Evolutionary conservation across 176 grass and related monocot genomes (phyloP).

Genomic region (Dendrocalamus sinicus): DNA sequence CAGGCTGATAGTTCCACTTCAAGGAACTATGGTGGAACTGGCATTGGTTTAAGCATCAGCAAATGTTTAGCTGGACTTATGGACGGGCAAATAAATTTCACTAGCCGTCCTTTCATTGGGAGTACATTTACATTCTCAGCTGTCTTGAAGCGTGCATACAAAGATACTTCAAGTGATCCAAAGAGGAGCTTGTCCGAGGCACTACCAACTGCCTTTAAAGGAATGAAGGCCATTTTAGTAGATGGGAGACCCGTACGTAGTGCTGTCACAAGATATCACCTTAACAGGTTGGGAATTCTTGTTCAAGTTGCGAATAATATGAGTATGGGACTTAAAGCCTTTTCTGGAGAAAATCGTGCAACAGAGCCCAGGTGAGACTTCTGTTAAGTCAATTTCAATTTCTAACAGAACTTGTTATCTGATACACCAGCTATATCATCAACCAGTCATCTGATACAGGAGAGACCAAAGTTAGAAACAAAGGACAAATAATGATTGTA

Average conservation of each 20-base stretch:
- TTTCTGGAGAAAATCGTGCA: slow-evolving; percentile 62
- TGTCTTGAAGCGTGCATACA: slow-evolving; percentile 53
- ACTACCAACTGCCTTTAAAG: slow-evolving; percentile 69
- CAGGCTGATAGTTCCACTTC: slow-evolving; percentile 97
- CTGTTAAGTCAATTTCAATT: slow-evolving; percentile 30
- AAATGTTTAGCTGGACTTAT: slow-evolving; percentile 97
- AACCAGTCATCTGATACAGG: not conserved
- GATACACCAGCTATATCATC: not conserved
- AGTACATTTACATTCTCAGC: slow-evolving; percentile 93
- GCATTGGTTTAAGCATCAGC: slow-evolving; percentile 95
- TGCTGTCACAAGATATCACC: slow-evolving; percentile 87
- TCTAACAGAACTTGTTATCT: not conserved
- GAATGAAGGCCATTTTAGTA: slow-evolving; percentile 76
- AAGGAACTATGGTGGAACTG: slow-evolving; percentile 92
- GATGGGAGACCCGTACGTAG: slow-evolving; percentile 73
- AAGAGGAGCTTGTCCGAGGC: slow-evolving; percentile 59
- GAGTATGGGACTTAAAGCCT: slow-evolving; percentile 53
- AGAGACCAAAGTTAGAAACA: not conserved
- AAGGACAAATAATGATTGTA: not conserved
- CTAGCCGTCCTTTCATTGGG: slow-evolving; percentile 70
- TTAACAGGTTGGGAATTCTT: slow-evolving; percentile 78
- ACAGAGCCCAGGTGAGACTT: slow-evolving; percentile 56
- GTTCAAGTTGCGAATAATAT: slow-evolving; percentile 69
- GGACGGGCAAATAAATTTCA: slow-evolving; percentile 84
- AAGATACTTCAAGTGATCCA: slow-evolving; percentile 51